Base-by-base conservation (phyloP, 306 rosid genomes). In the Prosopis cineraria region DNA sequence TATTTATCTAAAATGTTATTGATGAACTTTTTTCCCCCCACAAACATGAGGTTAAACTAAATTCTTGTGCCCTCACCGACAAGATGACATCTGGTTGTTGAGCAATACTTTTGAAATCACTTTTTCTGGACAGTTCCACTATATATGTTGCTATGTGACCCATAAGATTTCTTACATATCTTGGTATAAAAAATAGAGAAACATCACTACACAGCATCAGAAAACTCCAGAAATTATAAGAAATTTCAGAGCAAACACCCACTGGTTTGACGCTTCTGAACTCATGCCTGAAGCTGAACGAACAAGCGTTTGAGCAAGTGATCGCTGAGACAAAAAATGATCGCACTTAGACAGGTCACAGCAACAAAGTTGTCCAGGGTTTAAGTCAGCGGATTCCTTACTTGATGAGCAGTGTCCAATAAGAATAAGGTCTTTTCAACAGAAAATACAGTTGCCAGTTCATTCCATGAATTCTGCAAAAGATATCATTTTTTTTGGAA, bases 291-390 rank as follows among this genome's bases (percentile, higher is more conserved):
- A 88, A 75, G 95, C 93, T 37, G 98, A 94, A 39, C 83, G 91
- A 62, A 94, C 98, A 39, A 94, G 93, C 41, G 91, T 89, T 86
- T 90, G 97, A 73, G 98, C 97, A 77, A 94, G 97, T 17, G 97
- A 92, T 7, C 97, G 90, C 98, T 94, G 88, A 78, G 62, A 80
- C 34, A 73, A 78, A 59, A 78, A 70, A 70, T 29, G 60, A 79
- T 27, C 55, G 29, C 56, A 63, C 64, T 81, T 78, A 89, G 71
- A 71, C 53, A 73, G 73, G 20, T 39, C 44, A 72, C 41, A 50
- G 73, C 66, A 31, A 52, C 66, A 68, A 47, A 75, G 80, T 55
- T 72, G 48, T 66, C 30, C 27, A 33, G 27, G 22, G 74, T 36
- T 53, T 50, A 72, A 75, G 86, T 73, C 27, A 22, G 81, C 20